A percentile compares a stretch with the other conserved stretches of the same genome.
phyloP scores from a whole-genome alignment of 2,329 filamentous ascomycete genomes.

The Sporothrix inflata region DNA sequence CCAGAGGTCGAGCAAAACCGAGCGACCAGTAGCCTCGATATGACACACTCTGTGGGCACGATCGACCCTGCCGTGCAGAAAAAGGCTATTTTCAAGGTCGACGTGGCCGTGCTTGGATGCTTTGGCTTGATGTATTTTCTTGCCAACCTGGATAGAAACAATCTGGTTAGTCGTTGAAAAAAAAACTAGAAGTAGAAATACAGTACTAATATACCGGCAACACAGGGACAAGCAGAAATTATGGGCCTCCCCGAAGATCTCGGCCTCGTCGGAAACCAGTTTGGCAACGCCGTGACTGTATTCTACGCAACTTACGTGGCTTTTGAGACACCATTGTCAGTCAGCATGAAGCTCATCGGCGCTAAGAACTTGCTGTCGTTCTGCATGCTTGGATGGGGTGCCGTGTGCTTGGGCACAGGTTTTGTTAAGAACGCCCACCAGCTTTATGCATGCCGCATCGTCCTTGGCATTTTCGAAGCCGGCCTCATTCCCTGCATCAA shows the following conservation, averaged over 20 bases:
- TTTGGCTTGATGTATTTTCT: conserved; percentile 41
- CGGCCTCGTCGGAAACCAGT: conserved; percentile 33
- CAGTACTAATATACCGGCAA: too few species aligned
- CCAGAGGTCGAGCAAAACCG: not conserved
- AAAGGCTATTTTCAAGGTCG: conserved; percentile 29
- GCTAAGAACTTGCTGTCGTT: conserved; percentile 40
- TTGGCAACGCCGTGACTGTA: conserved; percentile 45
- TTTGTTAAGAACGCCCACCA: conserved; percentile 30
- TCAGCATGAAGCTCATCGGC: conserved; percentile 39
- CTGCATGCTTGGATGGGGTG: conserved; percentile 6
- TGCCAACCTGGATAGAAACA: conserved; percentile 41
- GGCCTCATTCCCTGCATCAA: conserved; percentile 64
- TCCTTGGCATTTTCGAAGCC: conserved; percentile 62
- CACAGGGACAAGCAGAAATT: conserved; percentile 36
- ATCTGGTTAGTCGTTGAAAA: conserved; percentile 31
- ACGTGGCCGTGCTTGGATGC: conserved; percentile 29
- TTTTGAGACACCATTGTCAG: conserved; percentile 49
- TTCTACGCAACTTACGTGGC: conserved; percentile 52
- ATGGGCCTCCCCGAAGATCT: conserved; percentile 43
- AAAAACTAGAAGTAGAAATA: too few species aligned
- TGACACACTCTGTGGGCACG: not conserved
- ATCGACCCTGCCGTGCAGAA: conserved; percentile 32
- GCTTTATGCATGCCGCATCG: conserved; percentile 59
- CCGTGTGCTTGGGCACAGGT: conserved; percentile 29
- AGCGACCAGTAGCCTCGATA: conserved; percentile 20